Percentiles rank a stretch among this genome's conserved stretches.
These are phyloP conservation scores for Fomitopsis betulina DNA, from an alignment of 1,284 basidiomycete genomes.

Conservation along the genomic window DNA sequence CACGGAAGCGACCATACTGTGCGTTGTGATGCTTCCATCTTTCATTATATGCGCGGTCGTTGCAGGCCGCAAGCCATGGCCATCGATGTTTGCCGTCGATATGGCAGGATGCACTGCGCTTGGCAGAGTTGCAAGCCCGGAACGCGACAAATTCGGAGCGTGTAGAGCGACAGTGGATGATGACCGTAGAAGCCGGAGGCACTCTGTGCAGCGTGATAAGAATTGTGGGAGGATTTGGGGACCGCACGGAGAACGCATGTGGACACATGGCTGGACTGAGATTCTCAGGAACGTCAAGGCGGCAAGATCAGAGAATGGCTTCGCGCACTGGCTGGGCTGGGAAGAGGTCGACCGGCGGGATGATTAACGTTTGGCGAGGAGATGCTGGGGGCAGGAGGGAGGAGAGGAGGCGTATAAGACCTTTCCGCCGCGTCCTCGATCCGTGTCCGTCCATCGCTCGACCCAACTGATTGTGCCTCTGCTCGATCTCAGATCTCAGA, in stretches of 20 bases:
- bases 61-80: not conserved
- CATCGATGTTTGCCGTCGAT: not conserved
- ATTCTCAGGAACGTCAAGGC: conserved; percentile 2
- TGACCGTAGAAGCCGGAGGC: not conserved
- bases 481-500: conserved; percentile 1
- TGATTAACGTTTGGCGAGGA: conserved; percentile 1
- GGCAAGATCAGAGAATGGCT: not conserved
- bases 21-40: not conserved
- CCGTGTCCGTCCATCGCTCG: conserved; percentile 1
- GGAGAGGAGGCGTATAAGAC: not conserved
- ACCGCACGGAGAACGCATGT: not conserved
- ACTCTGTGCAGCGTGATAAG: not conserved
- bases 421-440: not conserved
- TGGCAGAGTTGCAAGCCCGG: not conserved
- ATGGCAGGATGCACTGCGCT: not conserved
- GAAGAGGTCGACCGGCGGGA: not conserved
- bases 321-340: not conserved
- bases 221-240: not conserved
- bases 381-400: not conserved
- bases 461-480: conserved; percentile 1
- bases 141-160: not conserved
- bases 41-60: not conserved
- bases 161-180: not conserved
- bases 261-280: conserved; percentile 2
- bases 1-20: not conserved